These are phyloP conservation scores for Eucalyptus sp. DNA, from an alignment of 345 rosid species.

Conservation along the genomic window DNA sequence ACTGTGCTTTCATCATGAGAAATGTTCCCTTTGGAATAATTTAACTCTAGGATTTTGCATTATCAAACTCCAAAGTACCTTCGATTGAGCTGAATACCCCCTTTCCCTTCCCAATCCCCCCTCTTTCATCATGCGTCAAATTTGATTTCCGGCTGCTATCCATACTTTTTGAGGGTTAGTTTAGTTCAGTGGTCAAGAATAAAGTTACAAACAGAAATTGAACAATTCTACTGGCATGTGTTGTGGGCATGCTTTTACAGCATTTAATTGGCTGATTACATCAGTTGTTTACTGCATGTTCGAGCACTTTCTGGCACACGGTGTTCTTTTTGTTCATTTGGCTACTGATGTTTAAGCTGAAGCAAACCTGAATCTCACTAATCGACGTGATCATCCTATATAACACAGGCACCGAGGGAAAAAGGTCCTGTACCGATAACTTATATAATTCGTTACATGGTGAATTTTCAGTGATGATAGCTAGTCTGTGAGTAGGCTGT, in stretches of 20 bases:
- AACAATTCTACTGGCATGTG: background rate
- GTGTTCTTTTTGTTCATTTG: background rate
- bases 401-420: background rate
- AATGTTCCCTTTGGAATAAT: background rate
- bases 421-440: background rate
- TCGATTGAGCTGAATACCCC: background rate
- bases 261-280: background rate
- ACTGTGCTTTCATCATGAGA: conserved; percentile 42
- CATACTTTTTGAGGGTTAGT: background rate
- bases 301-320: background rate
- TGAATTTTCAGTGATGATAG: background rate
- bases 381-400: background rate
- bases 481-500: background rate
- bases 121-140: background rate
- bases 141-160: background rate
- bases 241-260: background rate
- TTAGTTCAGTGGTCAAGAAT: background rate
- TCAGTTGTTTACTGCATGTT: background rate
- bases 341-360: background rate
- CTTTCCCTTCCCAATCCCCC: background rate
- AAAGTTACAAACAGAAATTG: background rate
- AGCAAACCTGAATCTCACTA: background rate
- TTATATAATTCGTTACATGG: background rate
- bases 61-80: background rate
- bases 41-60: background rate